Base-by-base conservation (phyloP, 495 filamentous ascomycete genomes). In the Cercophora sp. region DNA sequence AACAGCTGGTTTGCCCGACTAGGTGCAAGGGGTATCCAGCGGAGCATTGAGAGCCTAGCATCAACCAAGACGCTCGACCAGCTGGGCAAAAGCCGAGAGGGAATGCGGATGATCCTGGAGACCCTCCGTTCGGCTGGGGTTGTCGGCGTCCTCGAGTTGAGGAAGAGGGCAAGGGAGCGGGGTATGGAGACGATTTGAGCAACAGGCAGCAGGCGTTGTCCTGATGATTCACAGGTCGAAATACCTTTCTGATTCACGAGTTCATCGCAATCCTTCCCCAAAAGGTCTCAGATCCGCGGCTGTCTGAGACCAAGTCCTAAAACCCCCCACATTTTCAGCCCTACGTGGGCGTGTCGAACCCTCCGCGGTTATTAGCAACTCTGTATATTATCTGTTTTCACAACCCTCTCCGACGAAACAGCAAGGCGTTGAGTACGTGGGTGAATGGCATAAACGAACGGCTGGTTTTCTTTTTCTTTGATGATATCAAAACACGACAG, bases 81-180 rank as follows among this genome's bases (percentile, higher is more conserved):
- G 34, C 74, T 97, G 48, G 75, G 85, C 48, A 94, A 91, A 64
- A 91, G 88, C 64, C 89, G 91, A 59, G 85, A 96, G 64, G 93
- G 94, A 15, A 96, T 99, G 93, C 87, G 85, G 49, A 82, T 96
- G 36, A 92, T 99, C 13, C 76, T 99, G 20, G 88, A 94, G 68
- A 79, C 93, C 29, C 65, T 97, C 56, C 81, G 93, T 48, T 74
- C 77, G 56, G 77, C 75, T 47, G 88, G 91, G 10, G 88, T 95
- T 9, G 81, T 96, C 32, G 86, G 91, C 22, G 88, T 82, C 16
- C 86, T 96, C 15, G 92, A 96, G 65, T 87, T 88, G 23, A 87
- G 92, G 83, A 78, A 86, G 49, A 59, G 60, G 56, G 58, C 64
- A 13, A 52, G 60, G 41, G 59, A 68, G 54, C 49, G 65, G 8